These are phyloP conservation scores for Lactifluus volemus DNA, from an alignment of 768 basidiomycete species.

Conservation along the genomic window DNA sequence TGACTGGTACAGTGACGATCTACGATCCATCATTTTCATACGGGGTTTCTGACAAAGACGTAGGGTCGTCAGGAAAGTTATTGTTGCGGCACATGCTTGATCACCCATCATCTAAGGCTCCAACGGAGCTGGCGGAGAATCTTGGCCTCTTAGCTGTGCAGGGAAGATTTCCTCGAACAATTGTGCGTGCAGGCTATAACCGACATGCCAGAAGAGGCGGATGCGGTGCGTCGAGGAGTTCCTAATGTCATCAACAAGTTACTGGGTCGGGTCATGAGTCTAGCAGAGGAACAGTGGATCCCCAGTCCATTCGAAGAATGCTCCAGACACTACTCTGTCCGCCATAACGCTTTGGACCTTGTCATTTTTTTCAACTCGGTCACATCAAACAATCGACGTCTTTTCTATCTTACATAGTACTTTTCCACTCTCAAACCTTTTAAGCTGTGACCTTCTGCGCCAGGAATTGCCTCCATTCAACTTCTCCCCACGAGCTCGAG, in stretches of 20 bases:
- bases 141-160: conserved; percentile 39
- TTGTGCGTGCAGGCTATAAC: conserved; percentile 60
- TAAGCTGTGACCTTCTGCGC: conserved; percentile 39
- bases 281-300: conserved; percentile 73
- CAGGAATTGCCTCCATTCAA: conserved; percentile 76
- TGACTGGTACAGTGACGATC: conserved; percentile 51
- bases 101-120: conserved; percentile 30
- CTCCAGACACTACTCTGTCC: conserved; percentile 39
- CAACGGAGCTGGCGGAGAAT: conserved; percentile 39
- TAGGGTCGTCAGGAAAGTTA: conserved; percentile 72
- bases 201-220: conserved; percentile 56
- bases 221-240: conserved; percentile 59
- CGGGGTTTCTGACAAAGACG: conserved; percentile 5
- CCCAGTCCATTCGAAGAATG: conserved; percentile 42
- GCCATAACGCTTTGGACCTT: not conserved
- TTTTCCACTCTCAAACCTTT: conserved; percentile 23
- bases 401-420: not conserved
- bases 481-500: conserved; percentile 73
- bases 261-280: conserved; percentile 81
- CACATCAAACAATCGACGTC: not conserved
- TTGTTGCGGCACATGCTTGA: conserved; percentile 66
- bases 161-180: conserved; percentile 33
- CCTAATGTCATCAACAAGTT: conserved; percentile 73
- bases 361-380: not conserved
- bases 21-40: not conserved